phyloP scores from a whole-genome alignment of 1,284 basidiomycete species.

The Tilletia walkeri region DNA sequence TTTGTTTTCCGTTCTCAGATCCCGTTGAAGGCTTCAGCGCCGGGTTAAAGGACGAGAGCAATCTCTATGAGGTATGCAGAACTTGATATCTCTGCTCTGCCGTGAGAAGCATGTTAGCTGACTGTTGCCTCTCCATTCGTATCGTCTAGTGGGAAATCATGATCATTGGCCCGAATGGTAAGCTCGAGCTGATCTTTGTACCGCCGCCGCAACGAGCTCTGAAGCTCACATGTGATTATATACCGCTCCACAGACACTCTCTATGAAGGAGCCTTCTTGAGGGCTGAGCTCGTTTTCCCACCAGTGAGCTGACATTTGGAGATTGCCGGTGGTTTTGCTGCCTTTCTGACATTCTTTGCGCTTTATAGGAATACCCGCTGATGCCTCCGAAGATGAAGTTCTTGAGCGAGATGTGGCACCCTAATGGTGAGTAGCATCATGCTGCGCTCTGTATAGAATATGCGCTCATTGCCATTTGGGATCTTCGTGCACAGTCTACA shows the following conservation, averaged over 20 bases:
- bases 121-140: neutral
- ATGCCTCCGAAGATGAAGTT: constrained; percentile 94
- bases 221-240: neutral
- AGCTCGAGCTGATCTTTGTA: constrained; percentile 3
- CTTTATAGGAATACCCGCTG: constrained; percentile 68
- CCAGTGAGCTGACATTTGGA: constrained; percentile 22
- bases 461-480: neutral
- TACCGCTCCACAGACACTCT: constrained; percentile 40
- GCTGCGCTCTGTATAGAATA: neutral
- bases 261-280: constrained; percentile 54
- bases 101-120: no score
- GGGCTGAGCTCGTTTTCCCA: constrained; percentile 53
- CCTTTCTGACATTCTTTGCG: neutral
- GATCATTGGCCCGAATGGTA: constrained; percentile 54
- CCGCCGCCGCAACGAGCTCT: neutral
- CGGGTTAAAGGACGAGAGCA: constrained; percentile 55
- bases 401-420: constrained; percentile 96
- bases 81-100: neutral
- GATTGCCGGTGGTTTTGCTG: neutral
- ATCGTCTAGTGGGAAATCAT: constrained; percentile 51
- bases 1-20: constrained; percentile 21
- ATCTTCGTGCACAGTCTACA: constrained; percentile 67
- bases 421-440: constrained; percentile 70
- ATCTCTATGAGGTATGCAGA: constrained; percentile 43
- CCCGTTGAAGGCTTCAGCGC: constrained; percentile 56